phyloP scores from a whole-genome alignment of 148 eudicot species.

The Fagopyrum homotropicum region DNA sequence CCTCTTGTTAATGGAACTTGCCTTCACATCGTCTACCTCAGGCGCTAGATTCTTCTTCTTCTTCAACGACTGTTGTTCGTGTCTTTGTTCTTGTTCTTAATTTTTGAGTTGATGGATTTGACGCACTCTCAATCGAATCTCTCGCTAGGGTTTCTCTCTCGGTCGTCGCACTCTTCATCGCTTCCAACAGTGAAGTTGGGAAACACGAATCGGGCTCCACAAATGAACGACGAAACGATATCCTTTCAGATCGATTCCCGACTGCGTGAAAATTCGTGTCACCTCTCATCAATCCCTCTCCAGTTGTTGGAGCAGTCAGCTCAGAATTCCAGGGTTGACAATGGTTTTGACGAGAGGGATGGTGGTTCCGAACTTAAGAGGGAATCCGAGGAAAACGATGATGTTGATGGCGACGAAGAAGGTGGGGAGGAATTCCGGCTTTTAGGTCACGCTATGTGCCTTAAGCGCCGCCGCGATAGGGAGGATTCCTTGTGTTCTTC shows the following conservation, averaged over 20 bases:
- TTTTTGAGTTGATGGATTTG: conserved; percentile 36
- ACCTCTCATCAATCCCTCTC: conserved; percentile 57
- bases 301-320: conserved; percentile 58
- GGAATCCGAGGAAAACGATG: conserved; percentile 21
- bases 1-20: conserved; percentile 10
- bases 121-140: conserved; percentile 39
- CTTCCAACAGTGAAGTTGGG: neutral
- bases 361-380: conserved; percentile 13
- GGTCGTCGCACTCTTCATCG: conserved; percentile 22
- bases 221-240: conserved; percentile 42
- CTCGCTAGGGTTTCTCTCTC: conserved; percentile 39
- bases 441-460: conserved; percentile 68
- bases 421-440: conserved; percentile 67
- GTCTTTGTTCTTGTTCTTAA: conserved; percentile 12
- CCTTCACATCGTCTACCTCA: neutral
- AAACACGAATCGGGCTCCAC: conserved; percentile 23
- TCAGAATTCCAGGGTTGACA: conserved; percentile 20
- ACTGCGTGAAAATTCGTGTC: conserved; percentile 24
- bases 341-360: conserved; percentile 19
- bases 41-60: neutral
- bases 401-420: conserved; percentile 23
- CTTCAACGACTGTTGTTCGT: conserved; percentile 14
- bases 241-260: conserved; percentile 53
- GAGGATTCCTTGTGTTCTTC: conserved; percentile 49
- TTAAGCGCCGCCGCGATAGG: conserved; percentile 66